phyloP scores from a whole-genome alignment of 306 rosid species.

The Psophocarpus tetragonolobus region DNA sequence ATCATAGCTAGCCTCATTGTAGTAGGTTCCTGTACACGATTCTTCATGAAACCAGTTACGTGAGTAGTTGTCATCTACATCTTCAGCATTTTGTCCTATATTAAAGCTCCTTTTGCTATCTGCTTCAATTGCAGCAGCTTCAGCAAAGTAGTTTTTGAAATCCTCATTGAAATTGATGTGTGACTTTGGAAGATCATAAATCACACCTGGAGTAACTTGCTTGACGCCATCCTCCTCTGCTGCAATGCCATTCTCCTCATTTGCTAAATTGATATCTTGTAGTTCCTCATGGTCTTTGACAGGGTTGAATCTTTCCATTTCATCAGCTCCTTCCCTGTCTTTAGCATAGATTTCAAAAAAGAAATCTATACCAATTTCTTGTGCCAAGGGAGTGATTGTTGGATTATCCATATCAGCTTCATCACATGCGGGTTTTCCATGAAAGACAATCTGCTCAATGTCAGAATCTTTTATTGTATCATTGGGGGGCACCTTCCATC shows the following conservation, averaged over 20 bases:
- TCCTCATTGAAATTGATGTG: constrained; percentile 42
- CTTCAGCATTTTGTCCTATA: constrained; percentile 29
- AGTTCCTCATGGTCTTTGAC: constrained; percentile 28
- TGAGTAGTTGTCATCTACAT: constrained; percentile 28
- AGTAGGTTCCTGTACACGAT: constrained; percentile 34
- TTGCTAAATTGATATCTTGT: constrained; percentile 16
- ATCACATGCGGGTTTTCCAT: constrained; percentile 29
- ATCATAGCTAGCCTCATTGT: constrained; percentile 30
- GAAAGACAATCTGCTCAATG: constrained; percentile 24
- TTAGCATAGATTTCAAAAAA: constrained; percentile 51
- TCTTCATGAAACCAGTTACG: constrained; percentile 38
- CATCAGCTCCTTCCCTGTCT: constrained; percentile 21
- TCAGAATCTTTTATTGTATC: constrained; percentile 30
- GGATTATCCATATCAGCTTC: constrained; percentile 36
- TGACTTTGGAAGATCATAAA: constrained; percentile 33
- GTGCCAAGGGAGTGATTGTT: constrained; percentile 17
- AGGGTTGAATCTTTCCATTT: constrained; percentile 5
- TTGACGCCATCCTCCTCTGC: constrained; percentile 15
- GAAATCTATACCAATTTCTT: constrained; percentile 44
- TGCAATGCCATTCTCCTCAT: constrained; percentile 24
- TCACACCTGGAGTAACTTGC: constrained; percentile 21
- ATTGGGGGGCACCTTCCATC: constrained; percentile 39
- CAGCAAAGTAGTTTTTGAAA: constrained; percentile 22
- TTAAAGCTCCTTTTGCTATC: constrained; percentile 24
- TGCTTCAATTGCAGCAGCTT: constrained; percentile 30